Evolutionary conservation across 1,284 basidiomycete genomes (phyloP).

Genomic region (Takashimella tepidaria): DNA sequence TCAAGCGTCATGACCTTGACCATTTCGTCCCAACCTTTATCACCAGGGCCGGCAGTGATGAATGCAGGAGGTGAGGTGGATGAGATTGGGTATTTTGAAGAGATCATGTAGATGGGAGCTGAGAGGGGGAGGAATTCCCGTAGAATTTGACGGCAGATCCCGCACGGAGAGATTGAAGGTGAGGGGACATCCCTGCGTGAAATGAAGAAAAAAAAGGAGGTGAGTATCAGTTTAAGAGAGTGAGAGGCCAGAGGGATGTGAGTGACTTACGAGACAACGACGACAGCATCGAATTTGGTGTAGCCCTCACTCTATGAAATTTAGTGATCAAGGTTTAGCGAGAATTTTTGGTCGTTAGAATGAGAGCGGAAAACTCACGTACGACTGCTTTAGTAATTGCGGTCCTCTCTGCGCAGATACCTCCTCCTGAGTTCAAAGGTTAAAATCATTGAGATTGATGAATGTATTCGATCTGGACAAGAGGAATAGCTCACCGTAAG

Average conservation of each 20-base stretch:
- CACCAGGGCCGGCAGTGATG: slow-evolving; percentile 10
- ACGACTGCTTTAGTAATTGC: slow-evolving; percentile 73
- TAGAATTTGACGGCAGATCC: slow-evolving; percentile 85
- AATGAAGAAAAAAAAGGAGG: not conserved
- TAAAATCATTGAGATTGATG: not conserved
- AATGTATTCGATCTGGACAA: too few species aligned
- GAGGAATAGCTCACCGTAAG: slow-evolving; percentile 60
- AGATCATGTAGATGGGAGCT: slow-evolving; percentile 73
- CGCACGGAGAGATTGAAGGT: slow-evolving; percentile 70
- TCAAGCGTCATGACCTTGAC: slow-evolving; percentile 63
- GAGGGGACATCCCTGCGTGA: slow-evolving; percentile 57
- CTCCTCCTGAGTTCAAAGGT: slow-evolving; percentile 34
- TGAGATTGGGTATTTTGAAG: slow-evolving; percentile 57
- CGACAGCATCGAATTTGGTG: slow-evolving; percentile 62
- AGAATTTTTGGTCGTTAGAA: not conserved
- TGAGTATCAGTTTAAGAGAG: not conserved
- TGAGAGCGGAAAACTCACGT: slow-evolving; percentile 51
- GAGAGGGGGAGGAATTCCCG: slow-evolving; percentile 73
- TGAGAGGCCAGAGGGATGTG: not conserved
- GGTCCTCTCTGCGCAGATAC: slow-evolving; percentile 82
- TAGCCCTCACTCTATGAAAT: slow-evolving; percentile 69
- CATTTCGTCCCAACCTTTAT: slow-evolving; percentile 51
- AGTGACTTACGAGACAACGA: slow-evolving; percentile 61
- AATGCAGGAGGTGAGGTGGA: slow-evolving; percentile 24
- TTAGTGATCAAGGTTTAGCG: slow-evolving; percentile 1